A percentile compares a stretch with the other conserved stretches of the same genome.
phyloP scores from a whole-genome alignment of 1,284 basidiomycete genomes.

The Thecaphora thlaspeos region DNA sequence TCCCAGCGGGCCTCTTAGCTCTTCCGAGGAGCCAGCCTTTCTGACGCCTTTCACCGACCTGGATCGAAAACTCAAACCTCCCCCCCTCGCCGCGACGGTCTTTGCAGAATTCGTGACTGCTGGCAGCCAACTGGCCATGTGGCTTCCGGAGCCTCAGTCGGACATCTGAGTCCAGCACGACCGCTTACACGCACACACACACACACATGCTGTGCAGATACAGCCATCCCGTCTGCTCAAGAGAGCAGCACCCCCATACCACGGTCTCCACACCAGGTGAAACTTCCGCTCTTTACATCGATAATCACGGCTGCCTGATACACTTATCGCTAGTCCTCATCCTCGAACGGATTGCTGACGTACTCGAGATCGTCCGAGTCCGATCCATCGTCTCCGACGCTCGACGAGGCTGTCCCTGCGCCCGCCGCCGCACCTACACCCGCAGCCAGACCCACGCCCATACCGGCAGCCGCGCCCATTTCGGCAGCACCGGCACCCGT shows the following conservation, averaged over 20 bases:
- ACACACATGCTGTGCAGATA: too few species aligned
- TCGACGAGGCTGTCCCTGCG: neutral
- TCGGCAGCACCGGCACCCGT: conserved; percentile 1
- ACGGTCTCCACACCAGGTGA: too few species aligned
- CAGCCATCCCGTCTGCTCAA: too few species aligned
- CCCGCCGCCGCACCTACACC: conserved; percentile 6
- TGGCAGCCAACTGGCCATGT: conserved; percentile 45
- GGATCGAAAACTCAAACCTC: too few species aligned
- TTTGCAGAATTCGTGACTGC: conserved; percentile 43
- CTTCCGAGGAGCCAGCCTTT: too few species aligned
- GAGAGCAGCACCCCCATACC: too few species aligned
- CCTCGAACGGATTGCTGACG: conserved; percentile 49
- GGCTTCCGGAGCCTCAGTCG: conserved; percentile 45
- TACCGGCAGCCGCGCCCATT: neutral
- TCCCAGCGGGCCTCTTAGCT: too few species aligned
- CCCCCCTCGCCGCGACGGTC: neutral
- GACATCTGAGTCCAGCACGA: conserved; percentile 6
- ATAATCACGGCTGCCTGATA: too few species aligned
- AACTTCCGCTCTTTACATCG: too few species aligned
- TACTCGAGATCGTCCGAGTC: conserved; percentile 47
- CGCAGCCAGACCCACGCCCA: conserved; percentile 4
- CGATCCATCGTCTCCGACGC: conserved; percentile 15
- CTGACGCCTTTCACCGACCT: too few species aligned
- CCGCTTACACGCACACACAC: too few species aligned
- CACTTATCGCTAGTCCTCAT: too few species aligned